Base-by-base conservation (phyloP, 108 stramenopile genomes). In the Aurantiochytrium sp. region DNA sequence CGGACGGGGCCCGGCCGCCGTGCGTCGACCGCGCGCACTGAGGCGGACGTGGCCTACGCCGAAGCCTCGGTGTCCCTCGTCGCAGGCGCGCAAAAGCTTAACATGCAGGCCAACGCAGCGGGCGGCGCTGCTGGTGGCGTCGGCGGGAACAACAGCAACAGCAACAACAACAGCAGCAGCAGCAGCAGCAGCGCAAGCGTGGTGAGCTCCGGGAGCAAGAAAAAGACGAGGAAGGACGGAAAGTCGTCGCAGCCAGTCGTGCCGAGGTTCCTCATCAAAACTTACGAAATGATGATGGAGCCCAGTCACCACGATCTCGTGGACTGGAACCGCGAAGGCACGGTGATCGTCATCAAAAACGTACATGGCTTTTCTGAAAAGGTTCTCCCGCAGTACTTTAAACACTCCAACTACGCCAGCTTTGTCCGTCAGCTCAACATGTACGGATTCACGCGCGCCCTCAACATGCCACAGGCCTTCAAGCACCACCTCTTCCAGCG, bases 341-440 rank as follows among this genome's bases (percentile, higher is more conserved):
- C 64, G 18, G 45, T 42, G 28, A 71, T 89, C 19, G 88, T 89
- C 72, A 89, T 89, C 72, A 35, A 76, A 23, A 89, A 89, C 19
- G 72, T 76, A 12, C 64, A 64, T 35, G 88, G 29, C 0, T 71
- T 89, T 43, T 51, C 45, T 2, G 55, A 35, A 58, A 58, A 72
- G 87, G 87, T 89, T 0, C 96, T 98, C 29, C 96, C 96, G 16
- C 93, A 96, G 58, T 98, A 93, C 72, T 98, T 98, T 96, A 98
- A 98, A 92, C 97, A 98, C 93, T 96, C 95, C 88, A 97, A 98
- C 94, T 97, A 96, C 90, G 91, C 92, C 18, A 94, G 93, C 47
- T 98, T 98, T 88, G 97, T 98, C 18, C 95, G 97, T 2, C 97
- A 98, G 87, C 93, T 98, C 60, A 98, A 98, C 91, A 96, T 98